Base-by-base conservation (phyloP, 2,329 filamentous ascomycete genomes). In the Podosphaera fusca region DNA sequence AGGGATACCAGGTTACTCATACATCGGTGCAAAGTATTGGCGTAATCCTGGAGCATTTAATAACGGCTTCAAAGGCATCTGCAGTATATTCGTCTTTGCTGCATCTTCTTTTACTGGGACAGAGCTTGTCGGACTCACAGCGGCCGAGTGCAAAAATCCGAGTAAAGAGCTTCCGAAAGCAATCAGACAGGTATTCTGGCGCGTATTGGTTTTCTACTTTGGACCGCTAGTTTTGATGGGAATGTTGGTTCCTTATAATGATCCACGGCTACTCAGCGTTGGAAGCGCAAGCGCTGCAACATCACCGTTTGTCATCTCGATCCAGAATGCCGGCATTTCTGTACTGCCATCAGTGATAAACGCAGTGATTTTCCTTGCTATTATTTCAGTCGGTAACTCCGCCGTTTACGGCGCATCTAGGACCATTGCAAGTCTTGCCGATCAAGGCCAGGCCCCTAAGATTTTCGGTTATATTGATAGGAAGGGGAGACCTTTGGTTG, bases 111-210 rank as follows among this genome's bases (percentile, higher is more conserved):
- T 87, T 63, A 79, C 82, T 1, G 84, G 84, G 9, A 87, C 84
- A 0, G 84, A 88, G 66, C 74, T 87, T 9, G 82, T 87, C 54
- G 85, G 84, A 56, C 76, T 89, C 12, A 84, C 84, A 2, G 84
- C 85, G 1, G 85, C 84, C 36, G 85, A 89, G 67, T 85, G 84
- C 0, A 79, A 77, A n/a, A 87, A 87, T 65, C 85, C 85, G 2
- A 77, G 83, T 58, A 86, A 92, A 67, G 85, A 84, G 1, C 74
- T 95, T 0, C 89, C 89, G 0, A 87, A 81, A 0, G 89, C 89
- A 10, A 81, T 94, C 64, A 94, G 94, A 71, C 88, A 94, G 68
- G 87, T 95, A 30, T 95, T 95, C 69, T 95, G 89, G 88, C 83
- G 89, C 65, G 94, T 95, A 66, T 80, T 81, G 2, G 75, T 94